Base-by-base conservation (phyloP, 2,329 filamentous ascomycete species). In the Colletotrichum incanum region DNA sequence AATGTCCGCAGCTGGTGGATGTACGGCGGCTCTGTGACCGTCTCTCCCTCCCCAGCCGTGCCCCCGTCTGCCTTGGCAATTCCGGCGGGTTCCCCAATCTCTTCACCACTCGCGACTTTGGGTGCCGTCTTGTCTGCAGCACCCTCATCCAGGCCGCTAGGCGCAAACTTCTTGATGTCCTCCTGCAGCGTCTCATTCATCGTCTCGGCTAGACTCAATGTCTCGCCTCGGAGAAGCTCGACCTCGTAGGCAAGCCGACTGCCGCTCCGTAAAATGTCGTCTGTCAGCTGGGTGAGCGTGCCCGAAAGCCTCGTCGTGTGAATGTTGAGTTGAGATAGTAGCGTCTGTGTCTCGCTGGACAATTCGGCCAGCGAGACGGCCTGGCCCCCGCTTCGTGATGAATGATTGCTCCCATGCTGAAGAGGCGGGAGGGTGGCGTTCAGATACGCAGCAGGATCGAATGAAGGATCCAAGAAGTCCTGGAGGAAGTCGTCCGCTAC, bases 171-270 rank as follows among this genome's bases (percentile, higher is more conserved):
- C 73, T 85, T 84, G 41, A 98, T 90, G 76, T 97, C 93, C 5
- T 91, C 87, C 58, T 90, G 89, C 54, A 98, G 82, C 0, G 88
- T 90, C 75, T 95, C 93, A 6, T 91, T 90, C 76, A 98, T 84
- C 2, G 92, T 88, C 79, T 98, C 95, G 0, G 92, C 91, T 45
- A 98, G 85, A n/a, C 93, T 89, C 58, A 95, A 84, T 2, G 94
- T 93, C 82, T 98, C 95, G 74, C 95, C 95, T n/a, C 95, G 90
- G 60, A 98, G 83, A 23, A 98, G 89, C 82, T 98, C 96, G 26
- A 98, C 96, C 82, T 98, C 94, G 79, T 99, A 99, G 26, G 95
- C 94, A 69, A 99, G 85, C 5, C 96, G 89, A 75, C 94, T 94
- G 34, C 95, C 94, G 78, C 94, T 95, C 69, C 96, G 90, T 73